Evolutionary conservation across 1,139 yeast species (phyloP), one percentile per base, ranked within the genome.

Genomic region (Blastobotrys malaysiensis): DNA sequence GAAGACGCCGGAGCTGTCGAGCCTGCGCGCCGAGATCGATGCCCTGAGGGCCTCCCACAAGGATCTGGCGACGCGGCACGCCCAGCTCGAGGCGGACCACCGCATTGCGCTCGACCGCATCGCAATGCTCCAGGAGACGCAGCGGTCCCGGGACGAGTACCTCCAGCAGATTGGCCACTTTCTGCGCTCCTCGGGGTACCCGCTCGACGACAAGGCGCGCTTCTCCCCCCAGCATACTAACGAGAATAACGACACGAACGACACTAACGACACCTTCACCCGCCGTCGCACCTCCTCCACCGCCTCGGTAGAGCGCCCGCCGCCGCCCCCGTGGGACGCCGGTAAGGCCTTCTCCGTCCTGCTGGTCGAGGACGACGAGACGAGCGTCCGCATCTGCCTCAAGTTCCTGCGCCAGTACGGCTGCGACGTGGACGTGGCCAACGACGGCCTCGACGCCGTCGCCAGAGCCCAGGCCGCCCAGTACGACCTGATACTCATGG

Each of bases 391-490:
- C 20, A 52, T 65, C 9, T 62, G 68, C 51, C 56, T 63, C n/a
- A 87, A 87, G 67, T 88, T 91, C 66, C 71, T 93, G 58, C 81
- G 83, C 63, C 87, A 88, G 65, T 89, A 87, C 67, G 98, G 98
- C 1, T 91, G 97, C 69, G 84, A 89, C 26, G 96, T 91, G 3
- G 93, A 95, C 48, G 89, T 89, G 24, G 97, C 90, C 0, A 86
- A 90, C 16, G 97, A 91, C 72, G 99, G 99, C 0, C 72, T 91
- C 22, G 85, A 88, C 47, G 97, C 97, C 1, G 89, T 93, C 50
- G 80, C 84, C 36, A 85, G 86, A 1, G 84, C 88, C 49, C 96
- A 88, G 67, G 57, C 62, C 9, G 46, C 59, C 5, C 55, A 53
- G 24, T 90, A 86, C 66, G 96, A 90, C 68, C 73, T 90, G 56